Evolutionary conservation across 1,139 yeast species (phyloP), one percentile per base, ranked within the genome.

Genomic region (Protomyces pachydermus): DNA sequence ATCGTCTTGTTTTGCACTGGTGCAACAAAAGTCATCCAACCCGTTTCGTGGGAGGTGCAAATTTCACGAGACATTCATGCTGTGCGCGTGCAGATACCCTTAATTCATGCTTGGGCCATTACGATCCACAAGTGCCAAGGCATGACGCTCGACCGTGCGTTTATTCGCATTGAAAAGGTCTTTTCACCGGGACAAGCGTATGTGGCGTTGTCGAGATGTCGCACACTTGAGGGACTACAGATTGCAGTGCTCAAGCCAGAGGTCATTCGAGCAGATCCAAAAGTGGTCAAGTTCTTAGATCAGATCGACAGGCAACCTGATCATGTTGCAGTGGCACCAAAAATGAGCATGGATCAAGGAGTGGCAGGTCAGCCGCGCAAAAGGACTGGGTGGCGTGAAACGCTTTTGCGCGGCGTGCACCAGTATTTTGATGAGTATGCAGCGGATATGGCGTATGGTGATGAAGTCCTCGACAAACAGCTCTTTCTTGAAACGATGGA

Each of bases 111-210:
- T 0, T 93, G 98, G 98, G 91, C 98, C 0, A 76, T 93, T 54
- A 90, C 97, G 0, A 91, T 93, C 58, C 99, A 93, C 73, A 93
- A 93, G 75, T 86, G 97, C 0, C 98, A 93, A 73, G 98, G 98
- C 2, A 98, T 93, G 74, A 91, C 98, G 0, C 77, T 93, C 58
- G 87, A 87, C 1, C 82, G 83, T 69, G 96, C 90, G 1, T 83
- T 83, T 70, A 96, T 93, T 3, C 96, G 93, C 73, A 78, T 93
- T 67, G 78, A 81, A 46, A 79, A 80, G 66, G 85, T 88, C 0
- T 93, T 93, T 75, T 98, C 91, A 72, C 86, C 84, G 67, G 98
- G 67, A 0, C 98, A 93, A 74, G 96, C 96, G 0, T 93, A 93
- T 71, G 97, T 91, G 23, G 97, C 98, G 0, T 78, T 91, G 46